phyloP scores from a whole-genome alignment of 2,329 filamentous ascomycete species.

The Arachnomyces sp. region DNA sequence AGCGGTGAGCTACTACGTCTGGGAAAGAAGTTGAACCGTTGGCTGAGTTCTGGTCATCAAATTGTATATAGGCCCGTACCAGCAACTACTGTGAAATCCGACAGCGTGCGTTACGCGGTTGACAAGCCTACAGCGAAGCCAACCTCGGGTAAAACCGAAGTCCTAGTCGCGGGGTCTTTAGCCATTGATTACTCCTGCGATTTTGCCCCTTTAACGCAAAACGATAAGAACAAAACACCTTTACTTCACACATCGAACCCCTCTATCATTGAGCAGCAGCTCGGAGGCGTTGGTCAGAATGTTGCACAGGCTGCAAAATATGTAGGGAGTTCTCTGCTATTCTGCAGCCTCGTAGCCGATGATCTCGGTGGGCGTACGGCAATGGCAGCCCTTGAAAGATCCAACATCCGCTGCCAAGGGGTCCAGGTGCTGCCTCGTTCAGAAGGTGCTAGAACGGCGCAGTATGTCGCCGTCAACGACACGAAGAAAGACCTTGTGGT shows the following conservation, averaged over 20 bases:
- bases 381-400: slow-evolving; percentile 53
- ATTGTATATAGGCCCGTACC: slow-evolving; percentile 29
- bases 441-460: slow-evolving; percentile 62
- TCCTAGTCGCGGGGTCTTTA: slow-evolving; percentile 86
- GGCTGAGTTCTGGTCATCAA: slow-evolving; percentile 28
- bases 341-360: slow-evolving; percentile 74
- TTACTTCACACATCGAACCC: slow-evolving; percentile 75
- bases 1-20: slow-evolving; percentile 30
- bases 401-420: slow-evolving; percentile 56
- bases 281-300: slow-evolving; percentile 89
- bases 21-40: slow-evolving; percentile 16
- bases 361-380: slow-evolving; percentile 70
- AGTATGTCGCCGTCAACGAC: slow-evolving; percentile 88
- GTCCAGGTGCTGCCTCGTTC: slow-evolving; percentile 50
- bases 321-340: slow-evolving; percentile 55
- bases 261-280: slow-evolving; percentile 66
- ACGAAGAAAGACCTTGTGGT: slow-evolving; percentile 72
- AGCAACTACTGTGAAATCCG: slow-evolving; percentile 14
- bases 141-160: slow-evolving; percentile 42
- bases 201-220: slow-evolving; percentile 45
- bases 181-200: slow-evolving; percentile 85
- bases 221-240: slow-evolving; percentile 24
- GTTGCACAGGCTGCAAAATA: slow-evolving; percentile 76
- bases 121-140: slow-evolving; percentile 1
- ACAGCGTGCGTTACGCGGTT: too few relatives aligned